Conservation (phyloP, 2,329 filamentous ascomycete genomes). For the Xylaria multiplex region DNA sequence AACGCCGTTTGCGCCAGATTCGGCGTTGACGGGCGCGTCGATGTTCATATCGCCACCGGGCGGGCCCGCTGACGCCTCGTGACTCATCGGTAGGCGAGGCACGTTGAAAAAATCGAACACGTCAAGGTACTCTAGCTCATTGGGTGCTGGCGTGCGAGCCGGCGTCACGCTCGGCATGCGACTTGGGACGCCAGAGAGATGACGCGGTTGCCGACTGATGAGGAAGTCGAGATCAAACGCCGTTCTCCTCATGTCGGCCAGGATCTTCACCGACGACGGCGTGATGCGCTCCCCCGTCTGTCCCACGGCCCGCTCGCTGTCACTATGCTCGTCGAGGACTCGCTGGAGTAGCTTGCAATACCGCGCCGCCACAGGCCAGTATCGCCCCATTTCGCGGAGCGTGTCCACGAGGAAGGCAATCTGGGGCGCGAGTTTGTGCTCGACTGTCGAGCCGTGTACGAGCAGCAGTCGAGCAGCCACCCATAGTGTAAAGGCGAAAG, state of each 20-base stretch:
- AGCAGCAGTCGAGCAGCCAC: conserved; percentile 87
- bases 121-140: conserved; percentile 89
- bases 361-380: conserved; percentile 86
- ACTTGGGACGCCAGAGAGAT: conserved; percentile 54
- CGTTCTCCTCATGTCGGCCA: conserved; percentile 90
- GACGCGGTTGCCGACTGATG: conserved; percentile 81
- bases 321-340: conserved; percentile 86
- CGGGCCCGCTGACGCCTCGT: conserved; percentile 47
- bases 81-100: conserved; percentile 71
- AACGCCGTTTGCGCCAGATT: conserved; percentile 42
- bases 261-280: conserved; percentile 83
- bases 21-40: conserved; percentile 36
- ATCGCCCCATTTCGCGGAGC: conserved; percentile 79
- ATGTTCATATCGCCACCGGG: conserved; percentile 36
- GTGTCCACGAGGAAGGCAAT: conserved; percentile 85
- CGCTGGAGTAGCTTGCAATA: conserved; percentile 83
- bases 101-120: conserved; percentile 97
- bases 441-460: conserved; percentile 90
- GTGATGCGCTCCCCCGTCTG: conserved; percentile 76
- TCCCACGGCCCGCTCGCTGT: conserved; percentile 68
- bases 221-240: conserved; percentile 91
- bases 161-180: conserved; percentile 66
- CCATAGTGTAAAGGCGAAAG: conserved; percentile 93
- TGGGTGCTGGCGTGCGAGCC: conserved; percentile 75
- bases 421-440: conserved; percentile 81